Percentiles rank a stretch among this genome's conserved stretches.
Conservation (phyloP, 2,329 filamentous ascomycete genomes). For the Chaetomiaceae sp. region DNA sequence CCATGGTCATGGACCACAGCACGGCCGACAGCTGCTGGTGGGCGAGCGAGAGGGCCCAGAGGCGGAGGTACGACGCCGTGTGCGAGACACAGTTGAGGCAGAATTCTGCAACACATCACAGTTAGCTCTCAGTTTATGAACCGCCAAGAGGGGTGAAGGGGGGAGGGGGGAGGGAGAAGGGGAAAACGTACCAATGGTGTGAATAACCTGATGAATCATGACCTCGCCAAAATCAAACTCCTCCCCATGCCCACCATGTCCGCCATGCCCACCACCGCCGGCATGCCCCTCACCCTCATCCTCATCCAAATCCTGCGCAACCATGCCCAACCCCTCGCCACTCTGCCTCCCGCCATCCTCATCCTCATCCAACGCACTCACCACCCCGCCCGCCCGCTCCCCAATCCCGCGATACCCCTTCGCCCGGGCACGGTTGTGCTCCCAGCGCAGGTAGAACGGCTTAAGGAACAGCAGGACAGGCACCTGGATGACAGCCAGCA, state of each 20-base stretch:
- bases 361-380: constrained; percentile 87
- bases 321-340: constrained; percentile 79
- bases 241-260: constrained; percentile 63
- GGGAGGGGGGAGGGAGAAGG: not conserved
- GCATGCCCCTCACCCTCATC: constrained; percentile 54
- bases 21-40: constrained; percentile 96
- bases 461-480: constrained; percentile 91
- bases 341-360: constrained; percentile 53
- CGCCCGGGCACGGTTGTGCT: constrained; percentile 84
- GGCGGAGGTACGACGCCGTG: constrained; percentile 95
- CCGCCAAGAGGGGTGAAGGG: not conserved
- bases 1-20: constrained; percentile 93
- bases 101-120: constrained; percentile 61
- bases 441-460: constrained; percentile 89
- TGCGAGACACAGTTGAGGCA: constrained; percentile 98
- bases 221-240: constrained; percentile 97
- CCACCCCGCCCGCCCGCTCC: constrained; percentile 76
- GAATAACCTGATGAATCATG: constrained; percentile 99
- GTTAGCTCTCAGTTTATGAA: no score
- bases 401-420: constrained; percentile 91
- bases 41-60: constrained; percentile 94
- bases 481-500: constrained; percentile 81
- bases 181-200: constrained; percentile 79
- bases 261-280: constrained; percentile 51
- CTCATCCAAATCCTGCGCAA: constrained; percentile 70